phyloP scores from a whole-genome alignment of 2,329 filamentous ascomycete genomes.

The Pseudofabraea citricarpa region DNA sequence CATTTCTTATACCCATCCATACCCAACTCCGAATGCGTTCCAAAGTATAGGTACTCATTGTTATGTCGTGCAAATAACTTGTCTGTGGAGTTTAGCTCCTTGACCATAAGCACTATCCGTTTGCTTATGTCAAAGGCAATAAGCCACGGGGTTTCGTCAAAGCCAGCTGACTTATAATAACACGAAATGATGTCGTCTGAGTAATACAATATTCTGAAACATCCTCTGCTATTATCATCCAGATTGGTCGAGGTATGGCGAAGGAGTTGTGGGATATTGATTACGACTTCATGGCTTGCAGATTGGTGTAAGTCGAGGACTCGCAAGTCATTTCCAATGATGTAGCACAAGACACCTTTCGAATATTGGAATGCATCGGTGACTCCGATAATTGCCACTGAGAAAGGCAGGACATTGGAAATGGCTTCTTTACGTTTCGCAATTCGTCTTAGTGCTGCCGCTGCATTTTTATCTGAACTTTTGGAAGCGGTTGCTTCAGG shows the following conservation, averaged over 20 bases:
- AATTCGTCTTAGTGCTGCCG: slow-evolving; percentile 51
- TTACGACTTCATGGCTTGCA: slow-evolving; percentile 44
- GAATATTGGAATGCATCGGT: slow-evolving; percentile 58
- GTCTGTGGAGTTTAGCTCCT: slow-evolving; percentile 38
- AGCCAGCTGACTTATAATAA: slow-evolving; percentile 41
- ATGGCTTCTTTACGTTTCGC: slow-evolving; percentile 58
- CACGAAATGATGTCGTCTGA: slow-evolving; percentile 53
- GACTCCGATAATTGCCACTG: slow-evolving; percentile 52
- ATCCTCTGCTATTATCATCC: slow-evolving; percentile 32
- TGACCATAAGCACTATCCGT: slow-evolving; percentile 35
- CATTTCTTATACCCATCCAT: slow-evolving; percentile 56
- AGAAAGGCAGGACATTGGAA: slow-evolving; percentile 56
- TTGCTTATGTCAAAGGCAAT: slow-evolving; percentile 42
- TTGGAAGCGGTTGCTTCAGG: slow-evolving; percentile 7
- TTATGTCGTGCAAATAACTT: slow-evolving; percentile 67
- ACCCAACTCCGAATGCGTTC: slow-evolving; percentile 52
- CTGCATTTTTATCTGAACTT: slow-evolving; percentile 36
- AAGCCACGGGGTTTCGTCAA: slow-evolving; percentile 42
- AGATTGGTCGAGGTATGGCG: slow-evolving; percentile 32
- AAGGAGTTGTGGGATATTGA: slow-evolving; percentile 45
- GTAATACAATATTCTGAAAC: slow-evolving; percentile 52
- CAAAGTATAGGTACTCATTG: slow-evolving; percentile 56
- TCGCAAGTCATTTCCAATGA: slow-evolving; percentile 46
- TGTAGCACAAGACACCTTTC: slow-evolving; percentile 62
- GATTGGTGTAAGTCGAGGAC: slow-evolving; percentile 53